Base-by-base conservation (phyloP, 176 grass and related monocot species). In the Puya raimondii region DNA sequence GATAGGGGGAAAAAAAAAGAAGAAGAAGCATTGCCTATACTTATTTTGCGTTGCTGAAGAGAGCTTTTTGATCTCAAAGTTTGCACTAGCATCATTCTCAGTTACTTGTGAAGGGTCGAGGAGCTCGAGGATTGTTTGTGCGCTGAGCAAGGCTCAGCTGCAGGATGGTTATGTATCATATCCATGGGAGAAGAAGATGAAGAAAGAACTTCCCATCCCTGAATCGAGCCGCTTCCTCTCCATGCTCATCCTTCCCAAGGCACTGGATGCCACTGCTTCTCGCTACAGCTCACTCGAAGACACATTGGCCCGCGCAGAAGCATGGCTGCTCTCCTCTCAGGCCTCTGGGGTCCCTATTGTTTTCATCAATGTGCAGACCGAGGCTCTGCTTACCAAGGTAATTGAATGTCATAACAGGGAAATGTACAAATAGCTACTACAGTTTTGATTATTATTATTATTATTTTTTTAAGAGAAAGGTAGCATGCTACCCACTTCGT, bases 151-250 rank as follows among this genome's bases (percentile, higher is more conserved):
- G 69, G 94, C 89, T 29, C 90, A 99, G 50, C 73, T 99, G 53
- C 89, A 86, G 53, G 95, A 99, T 68, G 95, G 95, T 47, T 94
- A 99, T 67, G 90, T 99, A 20, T 49, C 84, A 1, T 99, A 94
- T 69, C 82, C 83, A 49, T 99, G 95, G 95, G 95, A 94, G 72
- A 99, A 91, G 85, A 99, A 94, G 79, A 99, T 86, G 94, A 85
- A 76, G 72, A 87, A 99, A 51, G 65, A 50, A 65, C 85, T 99
- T 3, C 87, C 90, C 10, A 78, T 91, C 16, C 70, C 85, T 50
- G 84, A 72, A 23, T 86, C 87, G 23, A 99, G 90, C 78, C 74
- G 79, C 71, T 88, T 99, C 80, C 87, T 94, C 51, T 94, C 90
- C 23, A 77, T 99, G 75, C 95, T 94, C 26, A 65, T 99, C 63